phyloP scores from a whole-genome alignment of 768 basidiomycete genomes.

The Omphalotus guepiniiformis region DNA sequence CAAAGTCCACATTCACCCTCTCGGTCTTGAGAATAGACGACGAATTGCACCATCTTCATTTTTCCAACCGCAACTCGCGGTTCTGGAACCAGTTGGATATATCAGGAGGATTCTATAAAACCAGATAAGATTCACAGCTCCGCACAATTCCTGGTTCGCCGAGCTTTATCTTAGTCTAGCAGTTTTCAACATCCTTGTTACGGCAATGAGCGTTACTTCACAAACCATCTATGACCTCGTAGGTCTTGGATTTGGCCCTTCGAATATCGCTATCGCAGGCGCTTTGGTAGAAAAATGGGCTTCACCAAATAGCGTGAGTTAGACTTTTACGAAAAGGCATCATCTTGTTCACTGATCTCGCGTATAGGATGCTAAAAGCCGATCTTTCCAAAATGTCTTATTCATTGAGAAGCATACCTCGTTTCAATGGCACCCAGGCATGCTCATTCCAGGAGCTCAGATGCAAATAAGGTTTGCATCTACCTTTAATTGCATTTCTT shows the following conservation, averaged over 20 bases:
- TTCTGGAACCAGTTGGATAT: too few relatives aligned
- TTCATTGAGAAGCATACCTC: conserved; percentile 46
- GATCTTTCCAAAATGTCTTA: conserved; percentile 26
- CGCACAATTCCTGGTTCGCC: too few relatives aligned
- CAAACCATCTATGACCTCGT: conserved; percentile 39
- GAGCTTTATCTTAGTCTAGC: too few relatives aligned
- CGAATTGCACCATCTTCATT: too few relatives aligned
- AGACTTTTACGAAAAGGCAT: too few relatives aligned
- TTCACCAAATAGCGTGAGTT: conserved; percentile 12
- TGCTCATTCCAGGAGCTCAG: conserved; percentile 45
- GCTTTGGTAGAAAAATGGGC: conserved; percentile 43
- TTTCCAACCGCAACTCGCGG: too few relatives aligned
- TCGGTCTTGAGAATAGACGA: too few relatives aligned
- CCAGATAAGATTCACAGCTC: too few relatives aligned
- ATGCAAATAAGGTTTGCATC: conserved; percentile 48
- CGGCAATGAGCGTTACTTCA: too few relatives aligned
- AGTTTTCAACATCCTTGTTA: too few relatives aligned
- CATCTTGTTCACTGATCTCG: neutral
- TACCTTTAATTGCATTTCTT: neutral
- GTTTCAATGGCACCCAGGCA: conserved; percentile 54
- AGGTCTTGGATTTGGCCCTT: conserved; percentile 50
- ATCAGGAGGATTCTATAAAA: too few relatives aligned
- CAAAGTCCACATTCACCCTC: too few relatives aligned
- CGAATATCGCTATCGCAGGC: conserved; percentile 47
- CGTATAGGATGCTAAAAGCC: conserved; percentile 10